Conservation (phyloP, 805 yeast genomes). For the Zygotorulaspora chibaensis region DNA sequence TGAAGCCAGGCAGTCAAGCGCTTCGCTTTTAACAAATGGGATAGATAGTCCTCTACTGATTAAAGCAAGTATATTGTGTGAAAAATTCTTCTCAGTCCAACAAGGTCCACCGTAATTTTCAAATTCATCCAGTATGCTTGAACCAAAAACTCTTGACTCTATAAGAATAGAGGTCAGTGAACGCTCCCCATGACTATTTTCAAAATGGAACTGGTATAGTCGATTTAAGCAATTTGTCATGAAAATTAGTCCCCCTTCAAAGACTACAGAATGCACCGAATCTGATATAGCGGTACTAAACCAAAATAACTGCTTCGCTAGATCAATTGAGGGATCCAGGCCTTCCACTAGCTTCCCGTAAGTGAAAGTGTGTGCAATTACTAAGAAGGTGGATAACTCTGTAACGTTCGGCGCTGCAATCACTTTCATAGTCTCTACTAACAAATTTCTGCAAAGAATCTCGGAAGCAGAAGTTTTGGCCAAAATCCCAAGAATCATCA, state of each 20-base stretch:
- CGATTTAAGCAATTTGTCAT: conserved; percentile 35
- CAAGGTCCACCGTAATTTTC: conserved; percentile 42
- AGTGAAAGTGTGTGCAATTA: conserved; percentile 39
- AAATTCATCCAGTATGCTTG: conserved; percentile 36
- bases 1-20: conserved; percentile 43
- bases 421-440: conserved; percentile 34
- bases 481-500: conserved; percentile 65
- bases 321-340: conserved; percentile 30
- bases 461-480: conserved; percentile 62
- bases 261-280: conserved; percentile 35
- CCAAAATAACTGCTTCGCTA: conserved; percentile 38
- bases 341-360: conserved; percentile 41
- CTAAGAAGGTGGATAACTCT: conserved; percentile 30
- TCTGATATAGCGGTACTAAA: conserved; percentile 33
- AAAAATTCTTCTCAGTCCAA: conserved; percentile 45
- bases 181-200: conserved; percentile 26
- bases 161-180: conserved; percentile 31
- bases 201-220: conserved; percentile 34
- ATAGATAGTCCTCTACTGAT: conserved; percentile 55
- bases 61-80: conserved; percentile 45
- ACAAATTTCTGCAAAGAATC: conserved; percentile 37
- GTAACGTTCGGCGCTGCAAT: conserved; percentile 33
- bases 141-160: conserved; percentile 39
- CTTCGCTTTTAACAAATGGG: conserved; percentile 50
- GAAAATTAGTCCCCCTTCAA: conserved; percentile 40